Conservation (phyloP, 2,329 filamentous ascomycete genomes). For the Apiospora phragmitis region DNA sequence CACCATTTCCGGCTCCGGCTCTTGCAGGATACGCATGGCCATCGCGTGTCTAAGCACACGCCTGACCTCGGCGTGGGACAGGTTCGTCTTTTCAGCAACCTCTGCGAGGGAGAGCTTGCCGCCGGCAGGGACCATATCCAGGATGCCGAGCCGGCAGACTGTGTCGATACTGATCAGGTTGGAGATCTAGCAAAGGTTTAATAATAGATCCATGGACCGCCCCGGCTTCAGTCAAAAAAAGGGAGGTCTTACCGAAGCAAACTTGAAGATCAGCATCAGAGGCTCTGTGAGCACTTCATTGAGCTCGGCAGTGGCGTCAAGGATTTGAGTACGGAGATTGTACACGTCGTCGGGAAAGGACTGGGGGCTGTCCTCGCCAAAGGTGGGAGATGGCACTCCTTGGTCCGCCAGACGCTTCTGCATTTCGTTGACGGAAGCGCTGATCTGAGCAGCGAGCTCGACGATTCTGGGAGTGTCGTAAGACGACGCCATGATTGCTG, state of each 20-base stretch:
- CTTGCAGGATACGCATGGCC: constrained; percentile 1
- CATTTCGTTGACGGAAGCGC: not conserved
- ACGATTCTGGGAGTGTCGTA: not conserved
- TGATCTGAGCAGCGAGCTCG: not conserved
- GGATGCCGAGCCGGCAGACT: not conserved
- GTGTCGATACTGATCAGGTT: not conserved
- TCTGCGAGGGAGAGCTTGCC: not conserved
- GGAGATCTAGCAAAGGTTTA: not conserved
- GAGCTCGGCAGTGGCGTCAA: constrained; percentile 7
- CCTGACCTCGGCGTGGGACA: not conserved
- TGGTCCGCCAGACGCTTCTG: not conserved
- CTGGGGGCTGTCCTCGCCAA: not conserved
- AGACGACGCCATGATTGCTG: not conserved
- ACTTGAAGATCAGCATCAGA: constrained; percentile 3
- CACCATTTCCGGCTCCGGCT: constrained; percentile 5
- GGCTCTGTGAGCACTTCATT: constrained; percentile 4
- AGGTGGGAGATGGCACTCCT: not conserved
- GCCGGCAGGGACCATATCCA: constrained; percentile 1
- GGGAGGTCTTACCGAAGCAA: not conserved
- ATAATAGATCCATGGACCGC: not conserved
- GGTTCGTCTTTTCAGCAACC: not conserved
- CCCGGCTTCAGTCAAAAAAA: not conserved
- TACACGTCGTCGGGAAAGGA: not conserved
- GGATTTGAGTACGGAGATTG: not conserved
- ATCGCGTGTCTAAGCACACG: not conserved